Evolutionary conservation across 306 rosid species (phyloP).

Genomic region (Cucurbita pepo): DNA sequence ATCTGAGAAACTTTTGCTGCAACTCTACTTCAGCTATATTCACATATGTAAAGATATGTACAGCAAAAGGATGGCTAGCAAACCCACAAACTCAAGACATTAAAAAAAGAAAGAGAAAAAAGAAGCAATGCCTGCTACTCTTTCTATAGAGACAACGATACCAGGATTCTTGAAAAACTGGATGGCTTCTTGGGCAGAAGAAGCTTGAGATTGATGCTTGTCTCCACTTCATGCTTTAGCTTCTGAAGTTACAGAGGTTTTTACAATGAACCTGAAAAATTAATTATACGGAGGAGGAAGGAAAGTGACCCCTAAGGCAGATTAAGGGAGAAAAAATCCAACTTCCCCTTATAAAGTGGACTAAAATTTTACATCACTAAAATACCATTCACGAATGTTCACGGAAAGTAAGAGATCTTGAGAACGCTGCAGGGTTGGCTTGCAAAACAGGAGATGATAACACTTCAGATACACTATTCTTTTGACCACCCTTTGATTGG

Average conservation of each 20-base stretch:
- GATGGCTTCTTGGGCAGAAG: neutral
- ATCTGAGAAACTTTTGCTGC: slow-evolving; percentile 18
- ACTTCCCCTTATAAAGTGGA: neutral
- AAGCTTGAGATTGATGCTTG: slow-evolving; percentile 2
- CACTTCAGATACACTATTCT: slow-evolving; percentile 25
- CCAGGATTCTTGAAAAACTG: slow-evolving; percentile 14
- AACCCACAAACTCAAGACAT: slow-evolving; percentile 34
- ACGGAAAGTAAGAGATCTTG: slow-evolving; percentile 64
- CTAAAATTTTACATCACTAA: neutral
- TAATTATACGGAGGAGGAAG: neutral
- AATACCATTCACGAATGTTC: slow-evolving; percentile 37
- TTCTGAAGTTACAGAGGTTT: neutral
- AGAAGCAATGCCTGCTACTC: slow-evolving; percentile 20
- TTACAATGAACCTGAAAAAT: neutral
- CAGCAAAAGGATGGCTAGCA: slow-evolving; percentile 19
- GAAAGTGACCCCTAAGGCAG: slow-evolving; percentile 3
- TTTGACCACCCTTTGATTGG: slow-evolving; percentile 31
- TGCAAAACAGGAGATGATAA: slow-evolving; percentile 39
- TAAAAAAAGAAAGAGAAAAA: slow-evolving; percentile 13
- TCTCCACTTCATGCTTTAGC: slow-evolving; percentile 1
- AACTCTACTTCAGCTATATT: slow-evolving; percentile 25
- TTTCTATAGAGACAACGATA: slow-evolving; percentile 28
- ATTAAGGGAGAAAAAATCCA: slow-evolving; percentile 13
- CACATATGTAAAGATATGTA: slow-evolving; percentile 34
- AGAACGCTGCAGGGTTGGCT: slow-evolving; percentile 91